Evolutionary conservation across 352 stramenopile genomes (phyloP).

Genomic region (Globisporangium paroecandrum): DNA sequence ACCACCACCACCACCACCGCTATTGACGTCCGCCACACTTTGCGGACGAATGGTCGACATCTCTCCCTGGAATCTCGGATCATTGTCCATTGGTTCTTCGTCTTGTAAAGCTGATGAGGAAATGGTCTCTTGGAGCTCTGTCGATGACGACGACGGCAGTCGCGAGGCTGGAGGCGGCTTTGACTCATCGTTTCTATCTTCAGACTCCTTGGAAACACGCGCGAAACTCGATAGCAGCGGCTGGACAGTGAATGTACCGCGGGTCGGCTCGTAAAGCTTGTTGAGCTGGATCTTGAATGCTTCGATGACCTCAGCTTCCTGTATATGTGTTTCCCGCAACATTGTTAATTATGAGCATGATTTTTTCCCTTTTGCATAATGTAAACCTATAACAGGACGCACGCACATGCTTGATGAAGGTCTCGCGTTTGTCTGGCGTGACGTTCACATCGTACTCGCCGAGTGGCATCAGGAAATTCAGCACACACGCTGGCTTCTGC

Average conservation of each 20-base stretch:
- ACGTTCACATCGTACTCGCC: conserved; percentile 96
- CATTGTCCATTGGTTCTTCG: not conserved
- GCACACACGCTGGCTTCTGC: conserved; percentile 92
- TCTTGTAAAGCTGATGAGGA: not conserved
- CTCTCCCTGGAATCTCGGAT: not conserved
- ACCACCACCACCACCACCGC: not conserved
- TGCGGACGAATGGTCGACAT: conserved; percentile 9
- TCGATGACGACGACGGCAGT: not conserved
- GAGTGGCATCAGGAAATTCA: conserved; percentile 89
- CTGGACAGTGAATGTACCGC: conserved; percentile 61
- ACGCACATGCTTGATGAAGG: conserved; percentile 79
- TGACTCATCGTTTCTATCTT: not conserved
- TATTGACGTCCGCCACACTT: not conserved
- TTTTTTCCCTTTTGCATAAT: not conserved
- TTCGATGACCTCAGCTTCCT: conserved; percentile 57
- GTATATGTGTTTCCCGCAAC: not conserved
- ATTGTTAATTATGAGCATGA: not conserved
- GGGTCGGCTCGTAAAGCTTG: conserved; percentile 60
- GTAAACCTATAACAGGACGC: not conserved
- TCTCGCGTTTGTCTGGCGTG: conserved; percentile 96
- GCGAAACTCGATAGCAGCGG: conserved; percentile 46
- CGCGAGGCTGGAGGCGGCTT: not conserved
- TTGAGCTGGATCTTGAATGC: conserved; percentile 53
- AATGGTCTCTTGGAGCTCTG: not conserved
- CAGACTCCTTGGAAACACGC: conserved; percentile 8